These are phyloP conservation scores for Venturia nashicola DNA, from an alignment of 2,329 filamentous ascomycete genomes.

Conservation along the genomic window DNA sequence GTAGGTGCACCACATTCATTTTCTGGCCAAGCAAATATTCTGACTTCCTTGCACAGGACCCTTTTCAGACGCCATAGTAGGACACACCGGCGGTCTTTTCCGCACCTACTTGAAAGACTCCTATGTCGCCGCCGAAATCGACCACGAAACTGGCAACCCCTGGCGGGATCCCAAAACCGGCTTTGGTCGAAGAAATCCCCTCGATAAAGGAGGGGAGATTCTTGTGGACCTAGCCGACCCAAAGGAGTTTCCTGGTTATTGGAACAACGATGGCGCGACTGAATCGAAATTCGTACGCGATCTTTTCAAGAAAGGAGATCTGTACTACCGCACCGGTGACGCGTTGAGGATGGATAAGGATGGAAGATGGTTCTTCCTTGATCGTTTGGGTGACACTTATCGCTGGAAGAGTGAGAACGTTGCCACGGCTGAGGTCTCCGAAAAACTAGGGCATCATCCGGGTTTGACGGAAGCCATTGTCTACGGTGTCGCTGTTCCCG, in stretches of 20 bases:
- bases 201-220: slow-evolving; percentile 64
- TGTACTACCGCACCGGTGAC: slow-evolving; percentile 37
- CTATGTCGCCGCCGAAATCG: slow-evolving; percentile 55
- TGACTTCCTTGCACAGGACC: slow-evolving; percentile 30
- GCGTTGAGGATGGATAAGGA: slow-evolving; percentile 31
- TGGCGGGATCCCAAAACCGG: slow-evolving; percentile 54
- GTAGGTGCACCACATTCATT: slow-evolving; percentile 3
- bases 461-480: slow-evolving; percentile 35
- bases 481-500: slow-evolving; percentile 35
- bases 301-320: slow-evolving; percentile 35
- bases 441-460: slow-evolving; percentile 32
- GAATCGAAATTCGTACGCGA: slow-evolving; percentile 38
- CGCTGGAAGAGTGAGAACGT: slow-evolving; percentile 40
- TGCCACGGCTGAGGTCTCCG: slow-evolving; percentile 34
- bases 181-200: slow-evolving; percentile 50
- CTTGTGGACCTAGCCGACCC: slow-evolving; percentile 49
- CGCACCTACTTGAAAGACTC: slow-evolving; percentile 40
- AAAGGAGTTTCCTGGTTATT: slow-evolving; percentile 56
- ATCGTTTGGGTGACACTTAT: slow-evolving; percentile 36
- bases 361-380: slow-evolving; percentile 37
- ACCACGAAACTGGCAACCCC: slow-evolving; percentile 56
- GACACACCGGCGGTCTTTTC: slow-evolving; percentile 55
- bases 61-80: slow-evolving; percentile 52
- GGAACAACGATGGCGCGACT: slow-evolving; percentile 54
- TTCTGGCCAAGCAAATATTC: neutral